Conservation (phyloP, 805 yeast species). For the Teunomyces kruisii region DNA sequence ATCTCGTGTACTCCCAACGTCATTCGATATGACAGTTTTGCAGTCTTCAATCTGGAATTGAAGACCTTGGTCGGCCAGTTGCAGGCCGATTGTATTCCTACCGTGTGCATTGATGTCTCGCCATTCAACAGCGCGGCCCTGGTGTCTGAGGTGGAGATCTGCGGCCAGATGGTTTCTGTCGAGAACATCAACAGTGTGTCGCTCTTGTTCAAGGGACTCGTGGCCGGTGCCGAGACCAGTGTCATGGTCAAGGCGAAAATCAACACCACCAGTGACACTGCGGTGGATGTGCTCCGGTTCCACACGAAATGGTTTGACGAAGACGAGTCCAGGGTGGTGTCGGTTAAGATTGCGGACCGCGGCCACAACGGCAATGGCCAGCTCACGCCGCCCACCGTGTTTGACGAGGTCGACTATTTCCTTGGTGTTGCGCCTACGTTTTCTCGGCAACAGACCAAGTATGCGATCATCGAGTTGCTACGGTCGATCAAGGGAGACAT, state of each 20-base stretch:
- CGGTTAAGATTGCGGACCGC: neutral
- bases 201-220: slow-evolving; percentile 14
- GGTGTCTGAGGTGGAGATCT: slow-evolving; percentile 21
- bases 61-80: slow-evolving; percentile 11
- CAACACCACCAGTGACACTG: neutral
- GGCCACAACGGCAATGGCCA: slow-evolving; percentile 2
- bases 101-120: slow-evolving; percentile 17
- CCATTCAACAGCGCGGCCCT: slow-evolving; percentile 13
- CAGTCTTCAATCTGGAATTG: slow-evolving; percentile 16
- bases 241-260: slow-evolving; percentile 14
- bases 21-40: slow-evolving; percentile 17
- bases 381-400: slow-evolving; percentile 5
- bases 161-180: slow-evolving; percentile 19
- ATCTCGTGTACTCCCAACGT: slow-evolving; percentile 17
- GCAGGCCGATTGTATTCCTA: slow-evolving; percentile 23
- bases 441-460: slow-evolving; percentile 36
- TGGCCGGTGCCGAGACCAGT: slow-evolving; percentile 14
- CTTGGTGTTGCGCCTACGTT: slow-evolving; percentile 15
- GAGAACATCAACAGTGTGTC: slow-evolving; percentile 7
- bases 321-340: neutral
- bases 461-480: slow-evolving; percentile 19
- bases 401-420: neutral
- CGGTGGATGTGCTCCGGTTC: slow-evolving; percentile 4
- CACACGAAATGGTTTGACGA: slow-evolving; percentile 11
- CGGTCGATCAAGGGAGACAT: neutral